Evolutionary conservation across 768 basidiomycete genomes (phyloP), one percentile per base, ranked within the genome.

Genomic region (Saitozyma podzolica): DNA sequence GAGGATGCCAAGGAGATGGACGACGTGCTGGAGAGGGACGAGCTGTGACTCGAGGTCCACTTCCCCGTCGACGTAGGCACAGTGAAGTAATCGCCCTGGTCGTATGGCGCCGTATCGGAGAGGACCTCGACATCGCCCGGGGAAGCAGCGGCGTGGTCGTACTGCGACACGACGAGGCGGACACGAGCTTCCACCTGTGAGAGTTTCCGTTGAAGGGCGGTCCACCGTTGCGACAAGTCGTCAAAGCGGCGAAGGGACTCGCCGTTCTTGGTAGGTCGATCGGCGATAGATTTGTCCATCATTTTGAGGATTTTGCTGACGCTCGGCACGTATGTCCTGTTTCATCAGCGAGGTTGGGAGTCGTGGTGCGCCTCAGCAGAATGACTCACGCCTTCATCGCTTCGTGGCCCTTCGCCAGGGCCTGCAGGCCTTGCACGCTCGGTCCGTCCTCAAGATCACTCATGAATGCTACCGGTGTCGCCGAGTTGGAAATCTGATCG

Each of bases 181-280:
- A 59, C 49, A 9, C 49, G 42, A 4, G 58, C 58, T 9, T 59
- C 58, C 9, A 59, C 50, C 8, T 59, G 58, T 11, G 58, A 39
- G n/a, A 59, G 58, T 29, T 29, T 29, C 29, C 29, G 29, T 29
- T 29, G 29, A 2, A 61, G 37, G n/a, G 8, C 40, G 39, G 42
- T 59, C 57, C 45, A 58, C 45, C 50, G 64, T 13, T 20, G 49
- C 40, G 14, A 41, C 51, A 48, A 56, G 43, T 55, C 54, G 29
- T 40, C 57, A 17, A 40, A 71, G 68, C 92, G 83, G 63, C 94
- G 85, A 54, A 98, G 80, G 41, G 92, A 92, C 81, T 97, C 95
- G 0, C 95, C 95, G 66, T 97, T 98, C 85, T 92, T 94, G 19
- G 94, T 97, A 6, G 92, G 88, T 59, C 94, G 86, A 66, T 96